Conservation (phyloP, 805 yeast genomes). For the Pichia membranifaciens region DNA sequence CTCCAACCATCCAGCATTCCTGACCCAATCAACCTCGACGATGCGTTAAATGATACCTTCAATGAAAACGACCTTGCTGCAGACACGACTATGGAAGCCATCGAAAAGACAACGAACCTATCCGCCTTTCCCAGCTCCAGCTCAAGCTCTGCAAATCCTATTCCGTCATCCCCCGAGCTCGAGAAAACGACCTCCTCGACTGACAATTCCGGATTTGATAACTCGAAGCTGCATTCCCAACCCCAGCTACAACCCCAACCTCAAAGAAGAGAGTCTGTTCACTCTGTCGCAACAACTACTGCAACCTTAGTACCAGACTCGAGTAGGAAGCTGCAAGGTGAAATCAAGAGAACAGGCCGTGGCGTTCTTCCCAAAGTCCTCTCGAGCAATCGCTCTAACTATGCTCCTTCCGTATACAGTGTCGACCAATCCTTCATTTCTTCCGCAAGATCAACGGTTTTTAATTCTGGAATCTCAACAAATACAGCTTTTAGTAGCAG, state of each 20-base stretch:
- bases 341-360: background rate
- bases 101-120: background rate
- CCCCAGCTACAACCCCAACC: background rate
- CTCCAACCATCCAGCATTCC: background rate
- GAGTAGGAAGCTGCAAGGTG: background rate
- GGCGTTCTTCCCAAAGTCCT: background rate
- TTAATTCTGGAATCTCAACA: background rate
- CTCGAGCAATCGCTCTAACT: background rate
- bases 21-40: background rate
- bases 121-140: background rate
- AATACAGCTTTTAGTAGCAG: background rate
- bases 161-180: background rate
- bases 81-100: background rate
- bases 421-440: background rate
- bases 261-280: background rate
- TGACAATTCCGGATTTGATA: background rate
- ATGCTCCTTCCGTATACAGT: background rate
- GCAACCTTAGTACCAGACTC: background rate
- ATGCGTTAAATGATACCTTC: background rate
- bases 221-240: background rate
- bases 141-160: background rate
- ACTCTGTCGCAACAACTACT: background rate
- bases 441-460: background rate
- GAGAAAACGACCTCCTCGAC: background rate
- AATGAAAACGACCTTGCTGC: background rate